phyloP scores from a whole-genome alignment of 192 early-diverging fungal species.

The Entophlyctis luteolus region DNA sequence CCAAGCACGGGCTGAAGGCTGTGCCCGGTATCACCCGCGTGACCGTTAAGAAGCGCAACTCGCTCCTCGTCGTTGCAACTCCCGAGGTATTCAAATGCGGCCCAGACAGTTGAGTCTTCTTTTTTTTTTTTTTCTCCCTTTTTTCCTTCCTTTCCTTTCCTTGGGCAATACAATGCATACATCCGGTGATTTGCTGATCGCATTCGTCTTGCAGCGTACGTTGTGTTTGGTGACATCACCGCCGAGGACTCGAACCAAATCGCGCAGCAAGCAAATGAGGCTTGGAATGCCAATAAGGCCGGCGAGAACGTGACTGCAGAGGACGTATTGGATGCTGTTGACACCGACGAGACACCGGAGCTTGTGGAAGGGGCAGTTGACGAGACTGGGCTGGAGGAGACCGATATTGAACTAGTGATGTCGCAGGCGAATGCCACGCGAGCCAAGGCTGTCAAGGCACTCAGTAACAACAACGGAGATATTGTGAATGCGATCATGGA shows the following conservation, averaged over 20 bases:
- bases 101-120: conserved; percentile 62
- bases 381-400: conserved; percentile 76
- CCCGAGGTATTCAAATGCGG: conserved; percentile 93
- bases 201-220: conserved; percentile 53
- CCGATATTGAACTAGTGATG: conserved; percentile 94
- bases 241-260: conserved; percentile 77
- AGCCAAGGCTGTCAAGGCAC: conserved; percentile 84
- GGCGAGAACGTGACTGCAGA: conserved; percentile 33
- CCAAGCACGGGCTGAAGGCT: conserved; percentile 84
- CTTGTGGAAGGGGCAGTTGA: conserved; percentile 71
- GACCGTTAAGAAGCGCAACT: conserved; percentile 77
- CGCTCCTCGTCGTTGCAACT: conserved; percentile 78
- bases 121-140: background rate
- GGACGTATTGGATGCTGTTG: conserved; percentile 34
- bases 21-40: conserved; percentile 85
- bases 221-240: conserved; percentile 94
- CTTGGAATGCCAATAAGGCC: conserved; percentile 54
- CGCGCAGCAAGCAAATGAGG: conserved; percentile 54
- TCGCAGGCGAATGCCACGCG: conserved; percentile 82
- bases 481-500: conserved; percentile 97
- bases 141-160: too few relatives aligned
- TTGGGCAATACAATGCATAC: background rate
- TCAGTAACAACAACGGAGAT: conserved; percentile 62
- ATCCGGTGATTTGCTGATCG: background rate
- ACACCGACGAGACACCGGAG: conserved; percentile 47